Percentiles rank a stretch among this genome's conserved stretches.
Evolutionary conservation across 306 rosid species (phyloP).

Genomic region (Casuarina cunninghamiana): DNA sequence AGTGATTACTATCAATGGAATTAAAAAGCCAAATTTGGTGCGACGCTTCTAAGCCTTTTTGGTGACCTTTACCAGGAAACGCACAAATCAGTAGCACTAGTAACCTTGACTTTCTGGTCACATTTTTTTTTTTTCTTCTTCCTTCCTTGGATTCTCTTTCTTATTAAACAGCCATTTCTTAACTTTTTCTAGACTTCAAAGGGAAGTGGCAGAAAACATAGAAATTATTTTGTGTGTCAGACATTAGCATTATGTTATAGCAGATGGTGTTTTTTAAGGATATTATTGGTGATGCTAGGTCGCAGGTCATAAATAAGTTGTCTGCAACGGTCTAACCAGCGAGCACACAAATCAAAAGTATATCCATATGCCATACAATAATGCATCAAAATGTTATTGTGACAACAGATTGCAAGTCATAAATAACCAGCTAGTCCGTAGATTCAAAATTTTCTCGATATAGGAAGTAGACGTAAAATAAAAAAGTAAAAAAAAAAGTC

Average conservation of each 20-base stretch:
- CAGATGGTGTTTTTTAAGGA: neutral
- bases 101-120: neutral
- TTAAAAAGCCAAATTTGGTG: neutral
- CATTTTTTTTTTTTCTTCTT: neutral
- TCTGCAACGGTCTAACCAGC: neutral
- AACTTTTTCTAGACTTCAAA: no score
- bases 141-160: neutral
- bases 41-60: no score
- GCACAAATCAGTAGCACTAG: neutral
- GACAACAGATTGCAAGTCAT: no score
- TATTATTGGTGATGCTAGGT: neutral
- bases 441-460: neutral
- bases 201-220: neutral
- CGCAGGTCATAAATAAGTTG: slow-evolving; percentile 12
- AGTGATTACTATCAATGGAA: slow-evolving; percentile 9
- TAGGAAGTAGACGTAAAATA: no score
- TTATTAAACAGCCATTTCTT: neutral
- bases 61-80: no score
- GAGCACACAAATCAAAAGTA: neutral
- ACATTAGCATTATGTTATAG: neutral
- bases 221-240: neutral
- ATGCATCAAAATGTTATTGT: neutral
- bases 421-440: neutral
- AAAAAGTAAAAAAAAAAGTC: no score
- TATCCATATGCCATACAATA: neutral